phyloP scores from a whole-genome alignment of 1,139 yeast genomes.

The Geotrichum klebahnii region DNA sequence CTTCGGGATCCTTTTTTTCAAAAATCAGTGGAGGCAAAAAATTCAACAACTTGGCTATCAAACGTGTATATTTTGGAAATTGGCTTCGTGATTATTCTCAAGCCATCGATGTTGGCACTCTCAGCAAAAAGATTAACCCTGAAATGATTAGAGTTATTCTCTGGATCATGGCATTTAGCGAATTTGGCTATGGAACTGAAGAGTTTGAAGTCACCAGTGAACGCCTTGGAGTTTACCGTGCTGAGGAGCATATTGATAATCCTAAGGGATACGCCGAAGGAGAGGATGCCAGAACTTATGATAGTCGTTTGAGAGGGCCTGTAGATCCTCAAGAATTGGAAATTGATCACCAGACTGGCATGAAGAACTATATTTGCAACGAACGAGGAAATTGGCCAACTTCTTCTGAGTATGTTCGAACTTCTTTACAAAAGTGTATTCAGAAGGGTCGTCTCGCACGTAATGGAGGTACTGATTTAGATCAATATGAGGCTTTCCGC shows the following conservation, averaged over 20 bases:
- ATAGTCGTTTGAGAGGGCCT: constrained; percentile 29
- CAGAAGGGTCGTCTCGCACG: constrained; percentile 27
- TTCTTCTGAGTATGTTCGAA: constrained; percentile 27
- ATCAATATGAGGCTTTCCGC: constrained; percentile 28
- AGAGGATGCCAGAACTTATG: constrained; percentile 26
- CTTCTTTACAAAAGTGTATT: constrained; percentile 27
- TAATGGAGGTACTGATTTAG: constrained; percentile 19
- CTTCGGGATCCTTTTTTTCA: constrained; percentile 23
- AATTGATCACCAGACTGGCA: constrained; percentile 31
- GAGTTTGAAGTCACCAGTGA: constrained; percentile 34
- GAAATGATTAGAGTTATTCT: constrained; percentile 28
- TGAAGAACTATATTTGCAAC: constrained; percentile 31
- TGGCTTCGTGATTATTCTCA: constrained; percentile 34
- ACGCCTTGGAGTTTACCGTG: constrained; percentile 30
- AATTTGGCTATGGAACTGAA: constrained; percentile 33
- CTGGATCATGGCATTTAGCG: constrained; percentile 31
- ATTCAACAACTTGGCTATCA: constrained; percentile 28
- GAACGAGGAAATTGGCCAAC: constrained; percentile 33
- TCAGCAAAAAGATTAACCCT: constrained; percentile 27
- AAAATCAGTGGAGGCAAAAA: constrained; percentile 28
- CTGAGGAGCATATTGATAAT: constrained; percentile 34
- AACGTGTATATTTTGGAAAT: constrained; percentile 32
- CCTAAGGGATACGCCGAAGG: constrained; percentile 31
- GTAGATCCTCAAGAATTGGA: constrained; percentile 29
- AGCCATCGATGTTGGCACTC: constrained; percentile 32